Conservation (phyloP, 805 yeast genomes). For the Saturnispora besseyi region DNA sequence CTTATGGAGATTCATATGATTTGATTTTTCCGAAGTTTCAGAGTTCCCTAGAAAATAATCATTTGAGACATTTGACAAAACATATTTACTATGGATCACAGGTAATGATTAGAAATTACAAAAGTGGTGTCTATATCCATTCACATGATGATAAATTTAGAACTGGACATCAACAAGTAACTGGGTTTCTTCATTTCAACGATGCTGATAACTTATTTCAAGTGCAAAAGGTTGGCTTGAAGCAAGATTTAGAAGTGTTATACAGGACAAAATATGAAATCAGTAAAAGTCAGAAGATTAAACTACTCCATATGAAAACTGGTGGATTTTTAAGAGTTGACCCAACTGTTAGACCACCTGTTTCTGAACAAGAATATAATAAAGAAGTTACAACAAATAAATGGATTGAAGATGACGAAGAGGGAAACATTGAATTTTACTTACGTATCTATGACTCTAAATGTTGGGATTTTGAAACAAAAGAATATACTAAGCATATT, state of each 20-base stretch:
- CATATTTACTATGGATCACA: conserved; percentile 65
- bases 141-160: conserved; percentile 56
- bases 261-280: conserved; percentile 18
- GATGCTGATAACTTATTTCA: conserved; percentile 67
- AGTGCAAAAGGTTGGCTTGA: conserved; percentile 38
- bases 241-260: conserved; percentile 33
- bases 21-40: conserved; percentile 62
- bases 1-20: conserved; percentile 51
- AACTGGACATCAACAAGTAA: conserved; percentile 65
- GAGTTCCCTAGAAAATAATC: conserved; percentile 40
- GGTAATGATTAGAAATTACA: conserved; percentile 60
- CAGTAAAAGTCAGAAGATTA: conserved; percentile 46
- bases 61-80: conserved; percentile 39
- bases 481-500: conserved; percentile 29
- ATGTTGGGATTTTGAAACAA: conserved; percentile 26
- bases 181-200: conserved; percentile 54
- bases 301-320: conserved; percentile 64
- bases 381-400: conserved; percentile 52
- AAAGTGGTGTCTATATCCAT: conserved; percentile 74
- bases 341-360: conserved; percentile 69
- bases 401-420: not conserved
- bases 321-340: conserved; percentile 57
- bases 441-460: conserved; percentile 41
- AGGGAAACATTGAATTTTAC: conserved; percentile 39
- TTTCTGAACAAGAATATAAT: conserved; percentile 85